A percentile compares a stretch with the other conserved stretches of the same genome.
Evolutionary conservation across 495 filamentous ascomycete species (phyloP).

Genomic region (Lasiosphaeriaceae sp.): DNA sequence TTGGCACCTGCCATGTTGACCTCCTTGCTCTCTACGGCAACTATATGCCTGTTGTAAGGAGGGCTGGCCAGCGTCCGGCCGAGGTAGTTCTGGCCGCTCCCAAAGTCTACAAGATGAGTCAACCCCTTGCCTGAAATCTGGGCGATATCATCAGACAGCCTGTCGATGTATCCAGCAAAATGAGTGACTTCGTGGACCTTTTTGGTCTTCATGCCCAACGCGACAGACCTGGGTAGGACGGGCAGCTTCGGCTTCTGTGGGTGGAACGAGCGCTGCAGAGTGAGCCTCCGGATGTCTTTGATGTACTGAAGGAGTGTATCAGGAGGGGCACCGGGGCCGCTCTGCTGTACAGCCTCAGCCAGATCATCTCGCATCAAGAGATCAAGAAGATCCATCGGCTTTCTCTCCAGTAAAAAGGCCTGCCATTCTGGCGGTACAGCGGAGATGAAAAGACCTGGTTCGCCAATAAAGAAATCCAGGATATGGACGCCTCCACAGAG

Average conservation of each 20-base stretch:
- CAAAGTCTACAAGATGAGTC: conserved; percentile 91
- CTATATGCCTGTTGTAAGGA: conserved; percentile 80
- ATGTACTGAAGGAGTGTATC: conserved; percentile 69
- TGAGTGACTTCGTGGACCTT: conserved; percentile 87
- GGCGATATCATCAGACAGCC: conserved; percentile 50
- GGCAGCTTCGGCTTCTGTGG: conserved; percentile 36
- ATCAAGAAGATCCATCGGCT: conserved; percentile 71
- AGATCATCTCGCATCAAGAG: conserved; percentile 75
- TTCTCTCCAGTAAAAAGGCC: conserved; percentile 63
- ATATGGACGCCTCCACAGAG: conserved; percentile 94
- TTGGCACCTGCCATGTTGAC: conserved; percentile 83
- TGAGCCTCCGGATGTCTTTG: conserved; percentile 64
- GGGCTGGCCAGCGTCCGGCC: conserved; percentile 79
- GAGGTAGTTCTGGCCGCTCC: conserved; percentile 93
- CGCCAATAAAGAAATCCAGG: conserved; percentile 88
- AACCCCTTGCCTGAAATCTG: conserved; percentile 43
- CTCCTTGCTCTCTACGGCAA: conserved; percentile 85
- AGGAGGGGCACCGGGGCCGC: conserved; percentile 55
- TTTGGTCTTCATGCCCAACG: conserved; percentile 92
- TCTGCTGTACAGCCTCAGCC: conserved; percentile 24
- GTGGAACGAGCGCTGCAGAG: conserved; percentile 59
- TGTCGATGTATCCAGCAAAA: conserved; percentile 53
- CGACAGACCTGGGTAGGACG: conserved; percentile 62
- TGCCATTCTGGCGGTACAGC: conserved; percentile 78
- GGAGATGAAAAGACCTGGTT: conserved; percentile 68